Base-by-base conservation (phyloP, 768 basidiomycete genomes). In the Candolleomyces efflorescens region DNA sequence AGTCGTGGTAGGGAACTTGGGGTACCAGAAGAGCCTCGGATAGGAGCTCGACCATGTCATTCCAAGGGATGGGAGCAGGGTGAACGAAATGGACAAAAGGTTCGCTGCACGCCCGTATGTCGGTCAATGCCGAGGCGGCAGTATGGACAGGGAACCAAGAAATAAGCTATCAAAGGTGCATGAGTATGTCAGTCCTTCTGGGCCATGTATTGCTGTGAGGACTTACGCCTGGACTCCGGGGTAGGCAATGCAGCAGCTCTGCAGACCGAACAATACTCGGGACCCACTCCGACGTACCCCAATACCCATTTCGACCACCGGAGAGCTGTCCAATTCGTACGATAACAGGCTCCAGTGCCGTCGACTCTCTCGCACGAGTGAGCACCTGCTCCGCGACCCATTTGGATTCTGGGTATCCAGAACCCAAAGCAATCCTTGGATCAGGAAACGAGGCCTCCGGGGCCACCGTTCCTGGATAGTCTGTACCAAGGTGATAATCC, bases 251-350 rank as follows among this genome's bases (percentile, higher is more conserved):
- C 5, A 76, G 53, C 6, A 62, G 47, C 12, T 62, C 44, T 9
- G 65, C 68, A 13, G 71, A 71, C 38, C 68, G 67, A 4, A 78
- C 64, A 11, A 80, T 59, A 32, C 65, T 62, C 0, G 79, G 78
- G 24, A 80, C 65, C 80, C 80, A 81, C 55, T 81, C 79, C 2
- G 58, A 60, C 9, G 65, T 58, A 56, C 73, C 77, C 80, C 80
- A 81, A 15, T 62, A 61, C 0, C 80, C 78, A 55, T 73, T 75
- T 7, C 60, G 55, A 4, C 77, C 78, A 3, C 79, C 80, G 23
- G 68, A 67, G 1, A 81, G 61, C 65, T 80, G 79, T 1, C 78
- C 80, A 18, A 78, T 67, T 4, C 80, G 74, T 0, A 79, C 72
- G 11, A 75, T 68, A 17, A 73, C 54, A 1, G 73, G 59, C 2